Evolutionary conservation across 257 asterid genomes (phyloP), one percentile per base, ranked within the genome.

Genomic region (Sherardia arvensis): DNA sequence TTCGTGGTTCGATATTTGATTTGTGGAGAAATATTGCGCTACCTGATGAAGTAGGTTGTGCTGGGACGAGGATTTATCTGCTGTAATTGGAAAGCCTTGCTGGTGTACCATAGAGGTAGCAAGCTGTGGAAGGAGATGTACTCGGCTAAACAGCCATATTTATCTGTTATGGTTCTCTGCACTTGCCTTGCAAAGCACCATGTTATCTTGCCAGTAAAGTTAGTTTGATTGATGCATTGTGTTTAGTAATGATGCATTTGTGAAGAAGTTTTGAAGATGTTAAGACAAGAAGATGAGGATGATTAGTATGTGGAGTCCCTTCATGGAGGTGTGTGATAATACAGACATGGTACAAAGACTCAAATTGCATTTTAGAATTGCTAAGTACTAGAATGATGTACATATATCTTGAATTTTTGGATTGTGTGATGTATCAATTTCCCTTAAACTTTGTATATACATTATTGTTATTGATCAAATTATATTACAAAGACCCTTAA

Each of bases 71-170:
- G 47, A 61, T 78, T 66, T 87, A 86, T 66, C 68, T 92, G 87
- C 71, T 87, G 80, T 97, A 92, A 73, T 85, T 67, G n/a, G 90
- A 87, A 30, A 97, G 97, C 18, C n/a, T n/a, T n/a, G n/a, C 60
- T 89, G 69, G 85, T 87, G 27, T 92, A 89, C 70, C 87, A 83
- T 63, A 69, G 87, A 18, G n/a, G 64, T 32, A 80, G 48, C 65
- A 68, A 75, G 10, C 78, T 78, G 62, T 92, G 98, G 98, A 84
- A 73, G 83, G 90, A 77, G 82, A 82, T 92, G 95, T 85, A 79
- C 65, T 79, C 87, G 3, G 86, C 77, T 51, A 85, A 76, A 71
- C 68, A 70, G 73, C 30, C 66, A 85, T 9, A 73, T 77, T 9
- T 51, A 86, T 70, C 97, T 91, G 0, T 73, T 92, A 76, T 86